Conservation (phyloP, 176 grass and related monocot species). For the Musa itinerans region DNA sequence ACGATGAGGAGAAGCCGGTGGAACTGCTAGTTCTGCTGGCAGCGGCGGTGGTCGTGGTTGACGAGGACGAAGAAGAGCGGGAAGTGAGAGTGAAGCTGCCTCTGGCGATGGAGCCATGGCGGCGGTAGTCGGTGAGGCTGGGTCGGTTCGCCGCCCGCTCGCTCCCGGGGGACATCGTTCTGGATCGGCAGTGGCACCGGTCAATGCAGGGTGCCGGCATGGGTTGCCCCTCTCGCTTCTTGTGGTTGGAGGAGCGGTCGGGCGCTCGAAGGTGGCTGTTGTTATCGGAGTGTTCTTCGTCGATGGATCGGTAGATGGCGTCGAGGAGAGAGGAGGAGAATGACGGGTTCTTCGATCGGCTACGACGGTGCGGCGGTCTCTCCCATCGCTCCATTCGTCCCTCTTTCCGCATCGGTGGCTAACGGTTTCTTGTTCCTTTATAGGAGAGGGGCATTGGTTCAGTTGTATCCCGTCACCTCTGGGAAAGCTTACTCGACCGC, state of each 20-base stretch:
- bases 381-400: neutral
- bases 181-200: neutral
- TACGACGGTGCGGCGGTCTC: neutral
- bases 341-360: constrained; percentile 1
- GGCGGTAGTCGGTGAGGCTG: constrained; percentile 57
- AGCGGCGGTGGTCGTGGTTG: constrained; percentile 45
- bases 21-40: neutral
- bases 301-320: constrained; percentile 7
- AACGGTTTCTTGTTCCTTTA: no score
- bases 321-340: constrained; percentile 7
- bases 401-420: no score
- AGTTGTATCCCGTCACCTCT: no score
- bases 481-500: no score
- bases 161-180: neutral
- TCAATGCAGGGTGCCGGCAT: no score
- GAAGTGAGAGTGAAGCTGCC: constrained; percentile 59
- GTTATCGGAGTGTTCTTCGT: neutral
- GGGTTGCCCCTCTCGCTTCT: neutral
- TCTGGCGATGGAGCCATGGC: constrained; percentile 50
- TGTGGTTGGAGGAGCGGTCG: neutral
- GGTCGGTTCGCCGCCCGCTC: constrained; percentile 28
- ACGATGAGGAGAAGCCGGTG: neutral
- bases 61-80: constrained; percentile 61
- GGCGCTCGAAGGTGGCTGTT: neutral
- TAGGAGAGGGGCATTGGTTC: no score